phyloP scores from a whole-genome alignment of 371 early-diverging fungal genomes.

The Dinochytrium kinnereticum region DNA sequence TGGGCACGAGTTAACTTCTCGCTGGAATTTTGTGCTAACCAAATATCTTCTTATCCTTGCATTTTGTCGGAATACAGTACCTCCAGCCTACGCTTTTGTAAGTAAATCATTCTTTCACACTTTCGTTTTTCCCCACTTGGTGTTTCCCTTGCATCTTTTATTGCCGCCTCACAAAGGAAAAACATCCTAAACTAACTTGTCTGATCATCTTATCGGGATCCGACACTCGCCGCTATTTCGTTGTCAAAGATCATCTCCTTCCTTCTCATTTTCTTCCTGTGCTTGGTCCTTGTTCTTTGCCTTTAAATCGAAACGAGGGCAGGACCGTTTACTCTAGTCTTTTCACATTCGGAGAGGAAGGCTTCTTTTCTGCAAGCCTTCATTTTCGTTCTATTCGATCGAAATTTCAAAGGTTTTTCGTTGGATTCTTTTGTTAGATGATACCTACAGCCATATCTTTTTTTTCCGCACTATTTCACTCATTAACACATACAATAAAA shows the following conservation, averaged over 20 bases:
- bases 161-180: too few relatives aligned
- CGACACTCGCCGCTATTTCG: background rate
- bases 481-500: too few relatives aligned
- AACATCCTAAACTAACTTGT: conserved; percentile 13
- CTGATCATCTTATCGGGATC: conserved; percentile 24
- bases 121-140: background rate
- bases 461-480: too few relatives aligned
- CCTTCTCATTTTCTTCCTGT: conserved; percentile 47
- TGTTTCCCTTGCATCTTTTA: conserved; percentile 2
- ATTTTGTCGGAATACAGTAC: conserved; percentile 8
- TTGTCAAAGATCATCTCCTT: conserved; percentile 41
- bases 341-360: too few relatives aligned
- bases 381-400: too few relatives aligned
- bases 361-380: too few relatives aligned
- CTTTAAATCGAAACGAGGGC: conserved; percentile 34
- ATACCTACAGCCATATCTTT: too few relatives aligned
- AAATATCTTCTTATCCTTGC: background rate
- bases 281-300: conserved; percentile 42
- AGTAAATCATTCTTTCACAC: conserved; percentile 6
- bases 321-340: too few relatives aligned
- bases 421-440: too few relatives aligned
- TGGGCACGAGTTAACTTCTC: too few relatives aligned
- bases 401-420: too few relatives aligned
- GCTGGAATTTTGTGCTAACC: too few relatives aligned
- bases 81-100: conserved; percentile 8